A percentile compares a stretch with the other conserved stretches of the same genome.
Evolutionary conservation across 306 rosid genomes (phyloP).

Genomic region (Styphnolobium japonicum): DNA sequence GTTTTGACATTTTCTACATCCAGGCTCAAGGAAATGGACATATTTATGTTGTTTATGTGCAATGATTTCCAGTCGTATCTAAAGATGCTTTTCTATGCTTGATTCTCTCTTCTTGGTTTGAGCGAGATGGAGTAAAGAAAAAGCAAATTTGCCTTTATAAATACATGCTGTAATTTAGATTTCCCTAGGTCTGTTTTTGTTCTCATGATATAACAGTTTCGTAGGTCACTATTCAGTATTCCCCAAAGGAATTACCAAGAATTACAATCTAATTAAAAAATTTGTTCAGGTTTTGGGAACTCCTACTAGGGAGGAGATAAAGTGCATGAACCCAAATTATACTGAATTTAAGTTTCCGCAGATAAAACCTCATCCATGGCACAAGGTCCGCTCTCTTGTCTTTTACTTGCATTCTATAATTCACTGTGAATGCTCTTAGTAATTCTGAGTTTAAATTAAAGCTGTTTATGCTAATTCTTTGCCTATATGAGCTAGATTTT

Average conservation of each 20-base stretch:
- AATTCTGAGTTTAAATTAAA: slow-evolving; percentile 10
- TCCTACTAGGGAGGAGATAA: slow-evolving; percentile 98
- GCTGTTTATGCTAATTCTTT: slow-evolving; percentile 4
- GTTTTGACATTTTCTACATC: background rate
- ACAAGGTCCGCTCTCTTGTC: slow-evolving; percentile 58
- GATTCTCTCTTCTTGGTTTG: slow-evolving; percentile 16
- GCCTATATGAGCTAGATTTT: slow-evolving; percentile 3
- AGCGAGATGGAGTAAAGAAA: slow-evolving; percentile 6
- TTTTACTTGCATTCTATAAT: slow-evolving; percentile 8
- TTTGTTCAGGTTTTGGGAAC: slow-evolving; percentile 89
- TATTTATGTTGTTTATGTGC: background rate
- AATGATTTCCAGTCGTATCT: slow-evolving; percentile 9
- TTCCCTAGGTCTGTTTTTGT: slow-evolving; percentile 1
- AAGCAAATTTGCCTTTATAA: background rate
- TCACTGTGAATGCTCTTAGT: background rate
- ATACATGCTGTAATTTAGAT: background rate
- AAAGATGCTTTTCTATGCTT: background rate
- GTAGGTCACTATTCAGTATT: background rate
- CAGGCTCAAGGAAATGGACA: slow-evolving; percentile 13
- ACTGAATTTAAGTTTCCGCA: slow-evolving; percentile 97
- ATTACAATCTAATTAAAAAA: background rate
- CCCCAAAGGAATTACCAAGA: background rate
- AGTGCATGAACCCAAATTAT: slow-evolving; percentile 99
- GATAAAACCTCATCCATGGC: slow-evolving; percentile 99
- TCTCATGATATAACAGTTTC: background rate